Conservation (phyloP, 768 basidiomycete species). For the Leccinum variicolor region DNA sequence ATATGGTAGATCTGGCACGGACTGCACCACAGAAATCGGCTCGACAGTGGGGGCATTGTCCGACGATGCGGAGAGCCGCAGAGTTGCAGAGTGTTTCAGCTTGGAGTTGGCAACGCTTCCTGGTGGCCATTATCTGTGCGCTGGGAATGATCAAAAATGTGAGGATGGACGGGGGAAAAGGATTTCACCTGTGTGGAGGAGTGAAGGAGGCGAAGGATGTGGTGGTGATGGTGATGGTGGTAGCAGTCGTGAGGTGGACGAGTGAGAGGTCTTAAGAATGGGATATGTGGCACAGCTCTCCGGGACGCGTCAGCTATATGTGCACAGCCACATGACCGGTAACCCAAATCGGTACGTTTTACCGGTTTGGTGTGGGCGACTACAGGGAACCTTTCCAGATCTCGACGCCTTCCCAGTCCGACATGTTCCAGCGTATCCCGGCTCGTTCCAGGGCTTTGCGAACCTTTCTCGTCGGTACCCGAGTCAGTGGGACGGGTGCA, state of each 20-base stretch:
- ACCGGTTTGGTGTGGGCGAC: not conserved
- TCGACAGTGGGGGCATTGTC: slow-evolving; percentile 79
- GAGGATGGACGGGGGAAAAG: not conserved
- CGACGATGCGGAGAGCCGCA: slow-evolving; percentile 79
- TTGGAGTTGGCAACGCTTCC: slow-evolving; percentile 83
- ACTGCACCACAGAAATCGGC: slow-evolving; percentile 76
- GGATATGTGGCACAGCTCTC: slow-evolving; percentile 18
- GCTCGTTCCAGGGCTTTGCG: slow-evolving; percentile 56
- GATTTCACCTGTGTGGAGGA: not conserved
- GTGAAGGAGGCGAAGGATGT: not conserved
- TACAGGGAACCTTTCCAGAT: slow-evolving; percentile 52
- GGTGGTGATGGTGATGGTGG: not conserved
- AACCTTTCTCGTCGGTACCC: slow-evolving; percentile 58
- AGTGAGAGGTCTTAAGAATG: slow-evolving; percentile 21
- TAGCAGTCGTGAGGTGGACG: not conserved
- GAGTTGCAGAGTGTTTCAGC: slow-evolving; percentile 57
- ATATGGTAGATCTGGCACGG: slow-evolving; percentile 28
- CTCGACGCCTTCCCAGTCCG: slow-evolving; percentile 81
- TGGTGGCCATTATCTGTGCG: slow-evolving; percentile 58
- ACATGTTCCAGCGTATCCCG: slow-evolving; percentile 55
- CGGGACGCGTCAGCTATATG: slow-evolving; percentile 30
- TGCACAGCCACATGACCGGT: slow-evolving; percentile 23
- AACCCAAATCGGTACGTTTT: not conserved
- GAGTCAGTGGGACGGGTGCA: slow-evolving; percentile 58
- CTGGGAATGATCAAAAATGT: slow-evolving; percentile 1